Evolutionary conservation across 106 monocot species (phyloP).

Genomic region (Acanthochlamys bracteata): DNA sequence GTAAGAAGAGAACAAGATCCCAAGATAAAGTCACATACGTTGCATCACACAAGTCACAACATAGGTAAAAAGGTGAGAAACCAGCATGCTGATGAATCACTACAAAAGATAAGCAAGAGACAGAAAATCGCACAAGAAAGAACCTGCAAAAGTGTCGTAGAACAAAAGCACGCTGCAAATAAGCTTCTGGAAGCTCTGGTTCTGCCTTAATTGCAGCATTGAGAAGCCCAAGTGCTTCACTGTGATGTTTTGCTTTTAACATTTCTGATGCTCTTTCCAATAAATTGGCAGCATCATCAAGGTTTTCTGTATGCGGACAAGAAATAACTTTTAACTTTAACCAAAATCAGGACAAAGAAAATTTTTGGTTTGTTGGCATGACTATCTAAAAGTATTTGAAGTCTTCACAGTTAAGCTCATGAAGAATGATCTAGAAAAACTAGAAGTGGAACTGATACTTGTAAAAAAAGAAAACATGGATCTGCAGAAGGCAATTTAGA

Average conservation of each 20-base stretch:
- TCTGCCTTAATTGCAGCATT: conserved; percentile 58
- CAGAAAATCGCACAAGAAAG: neutral
- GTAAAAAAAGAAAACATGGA: no score
- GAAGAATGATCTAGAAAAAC: no score
- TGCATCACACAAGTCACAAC: no score
- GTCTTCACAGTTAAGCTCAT: no score
- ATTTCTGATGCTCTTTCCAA: conserved; percentile 49
- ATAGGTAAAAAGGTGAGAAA: no score
- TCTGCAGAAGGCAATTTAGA: no score
- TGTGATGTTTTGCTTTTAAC: conserved; percentile 45
- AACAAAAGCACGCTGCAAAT: conserved; percentile 56
- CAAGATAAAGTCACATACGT: no score
- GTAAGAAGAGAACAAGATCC: no score
- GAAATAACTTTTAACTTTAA: neutral
- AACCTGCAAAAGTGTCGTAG: conserved; percentile 79
- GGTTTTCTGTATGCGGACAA: conserved; percentile 27
- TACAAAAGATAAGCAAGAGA: no score
- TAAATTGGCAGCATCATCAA: conserved; percentile 38
- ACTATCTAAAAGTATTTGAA: no score
- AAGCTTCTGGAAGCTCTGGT: conserved; percentile 63
- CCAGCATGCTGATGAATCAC: no score
- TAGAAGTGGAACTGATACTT: no score
- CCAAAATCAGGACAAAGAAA: neutral
- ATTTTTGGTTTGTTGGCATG: neutral
- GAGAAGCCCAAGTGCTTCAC: conserved; percentile 57